Evolutionary conservation across 176 grass and related monocot species (phyloP), one percentile per base, ranked within the genome.

Genomic region (Rhynchospora breviuscula): DNA sequence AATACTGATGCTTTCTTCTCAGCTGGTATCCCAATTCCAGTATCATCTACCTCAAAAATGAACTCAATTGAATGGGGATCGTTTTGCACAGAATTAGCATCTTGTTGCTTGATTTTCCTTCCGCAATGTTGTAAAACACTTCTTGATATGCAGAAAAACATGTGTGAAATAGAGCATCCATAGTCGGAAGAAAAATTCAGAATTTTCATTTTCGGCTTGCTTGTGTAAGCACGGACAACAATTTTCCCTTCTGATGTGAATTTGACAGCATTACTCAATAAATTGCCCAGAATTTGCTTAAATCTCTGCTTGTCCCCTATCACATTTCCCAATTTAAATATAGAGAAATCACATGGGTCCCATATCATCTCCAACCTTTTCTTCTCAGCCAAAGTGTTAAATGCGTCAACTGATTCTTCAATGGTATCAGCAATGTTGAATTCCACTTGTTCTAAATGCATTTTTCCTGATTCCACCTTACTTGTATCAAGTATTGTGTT

Each of bases 391-490:
- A 86, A 56, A 7, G 91, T 83, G 7, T 91, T 91, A 8, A 76
- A 84, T 67, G 90, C 83, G 80, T 97, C 92, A 17, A 87, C 47
- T 0, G 90, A 97, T 85, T 97, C 90, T 70, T 97, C 92, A 67
- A 97, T 78, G 35, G 94, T 85, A 11, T 92, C 73, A 8, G 85
- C 29, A 56, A 97, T 91, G 61, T 79, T 90, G 66, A 97, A 94
- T 63, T 94, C 81, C 0, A 86, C 62, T 11, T 94, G 80, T 67
- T 94, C 90, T 21, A 94, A 67, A 21, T 88, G 89, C 84, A 94
- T 90, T 71, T 94, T 97, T 33, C 95, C 95, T 1, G 89, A 91
- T 85, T 92, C 95, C 14, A 97, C 90, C 78, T 94, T 97, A 67
- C 85, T 87, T 7, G 61, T 97, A 63, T 97, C 92, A 4, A 97